Percentiles rank a stretch among this genome's conserved stretches.
Evolutionary conservation across 2,329 filamentous ascomycete genomes (phyloP).

Genomic region (Colletotrichum eleusines): DNA sequence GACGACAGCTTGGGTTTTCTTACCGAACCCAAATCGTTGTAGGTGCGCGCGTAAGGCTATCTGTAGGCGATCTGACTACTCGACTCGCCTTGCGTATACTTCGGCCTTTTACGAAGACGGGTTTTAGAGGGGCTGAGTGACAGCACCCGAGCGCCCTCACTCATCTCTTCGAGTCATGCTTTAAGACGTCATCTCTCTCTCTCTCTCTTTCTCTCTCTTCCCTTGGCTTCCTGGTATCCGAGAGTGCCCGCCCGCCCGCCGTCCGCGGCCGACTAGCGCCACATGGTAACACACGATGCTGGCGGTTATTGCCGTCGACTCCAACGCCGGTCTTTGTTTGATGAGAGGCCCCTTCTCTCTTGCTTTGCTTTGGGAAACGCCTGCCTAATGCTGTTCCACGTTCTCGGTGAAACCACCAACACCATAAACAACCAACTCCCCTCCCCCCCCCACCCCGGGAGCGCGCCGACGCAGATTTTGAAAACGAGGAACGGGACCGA

Average conservation of each 20-base stretch:
- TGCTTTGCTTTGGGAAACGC: too few species aligned
- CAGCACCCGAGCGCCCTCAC: constrained; percentile 13
- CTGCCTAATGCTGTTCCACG: too few species aligned
- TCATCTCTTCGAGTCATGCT: neutral
- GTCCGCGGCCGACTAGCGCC: neutral
- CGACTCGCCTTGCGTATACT: neutral
- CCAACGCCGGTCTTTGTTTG: neutral
- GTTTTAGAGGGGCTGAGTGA: neutral
- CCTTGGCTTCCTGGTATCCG: constrained; percentile 21
- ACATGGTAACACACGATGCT: constrained; percentile 1
- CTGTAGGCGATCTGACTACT: neutral
- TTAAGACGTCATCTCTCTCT: constrained; percentile 33
- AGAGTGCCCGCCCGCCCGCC: neutral
- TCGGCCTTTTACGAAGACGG: neutral
- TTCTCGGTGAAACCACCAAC: neutral
- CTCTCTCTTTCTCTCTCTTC: too few species aligned
- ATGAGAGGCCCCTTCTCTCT: neutral
- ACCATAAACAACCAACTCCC: neutral
- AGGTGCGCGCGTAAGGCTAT: constrained; percentile 24
- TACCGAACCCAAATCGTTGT: constrained; percentile 16
- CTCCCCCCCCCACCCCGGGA: too few species aligned
- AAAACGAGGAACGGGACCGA: neutral
- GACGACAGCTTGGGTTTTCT: constrained; percentile 14
- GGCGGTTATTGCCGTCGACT: too few species aligned
- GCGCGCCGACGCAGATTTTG: neutral